Conservation (phyloP, 1,139 yeast species). For the Meyerozyma carpophila region DNA sequence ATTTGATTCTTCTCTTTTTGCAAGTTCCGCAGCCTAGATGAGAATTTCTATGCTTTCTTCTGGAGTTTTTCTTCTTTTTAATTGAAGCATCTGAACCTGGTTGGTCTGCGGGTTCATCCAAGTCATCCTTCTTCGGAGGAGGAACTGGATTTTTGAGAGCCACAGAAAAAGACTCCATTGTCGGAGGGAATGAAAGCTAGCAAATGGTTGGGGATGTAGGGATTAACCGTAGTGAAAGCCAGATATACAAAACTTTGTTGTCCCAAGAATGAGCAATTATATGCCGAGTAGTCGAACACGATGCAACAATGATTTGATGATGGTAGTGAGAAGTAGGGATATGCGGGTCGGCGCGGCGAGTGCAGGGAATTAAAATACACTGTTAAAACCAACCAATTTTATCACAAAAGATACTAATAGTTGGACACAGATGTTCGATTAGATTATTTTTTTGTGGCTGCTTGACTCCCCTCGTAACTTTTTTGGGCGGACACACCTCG, state of each 20-base stretch:
- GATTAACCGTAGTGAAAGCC: neutral
- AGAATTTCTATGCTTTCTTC: slow-evolving; percentile 60
- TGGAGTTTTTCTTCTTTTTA: slow-evolving; percentile 36
- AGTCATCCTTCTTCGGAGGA: slow-evolving; percentile 16
- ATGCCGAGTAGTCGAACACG: neutral
- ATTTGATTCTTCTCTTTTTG: slow-evolving; percentile 60
- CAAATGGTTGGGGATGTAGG: neutral
- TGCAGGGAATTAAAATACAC: neutral
- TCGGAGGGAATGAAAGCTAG: neutral
- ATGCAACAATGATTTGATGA: neutral
- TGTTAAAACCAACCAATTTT: neutral
- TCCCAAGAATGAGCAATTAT: neutral
- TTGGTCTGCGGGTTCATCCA: neutral
- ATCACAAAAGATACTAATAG: neutral
- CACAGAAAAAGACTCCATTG: slow-evolving; percentile 23
- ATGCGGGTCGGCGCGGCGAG: neutral
- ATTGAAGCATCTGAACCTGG: slow-evolving; percentile 3
- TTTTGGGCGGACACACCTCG: slow-evolving; percentile 1
- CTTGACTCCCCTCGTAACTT: neutral
- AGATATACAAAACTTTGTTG: neutral
- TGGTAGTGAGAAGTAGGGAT: neutral
- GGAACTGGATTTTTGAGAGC: slow-evolving; percentile 27
- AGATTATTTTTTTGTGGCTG: neutral
- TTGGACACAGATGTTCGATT: neutral
- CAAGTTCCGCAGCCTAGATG: slow-evolving; percentile 65